Base-by-base conservation (phyloP, 371 early-diverging fungal genomes). In the Homolaphlyctis polyrhiza region DNA sequence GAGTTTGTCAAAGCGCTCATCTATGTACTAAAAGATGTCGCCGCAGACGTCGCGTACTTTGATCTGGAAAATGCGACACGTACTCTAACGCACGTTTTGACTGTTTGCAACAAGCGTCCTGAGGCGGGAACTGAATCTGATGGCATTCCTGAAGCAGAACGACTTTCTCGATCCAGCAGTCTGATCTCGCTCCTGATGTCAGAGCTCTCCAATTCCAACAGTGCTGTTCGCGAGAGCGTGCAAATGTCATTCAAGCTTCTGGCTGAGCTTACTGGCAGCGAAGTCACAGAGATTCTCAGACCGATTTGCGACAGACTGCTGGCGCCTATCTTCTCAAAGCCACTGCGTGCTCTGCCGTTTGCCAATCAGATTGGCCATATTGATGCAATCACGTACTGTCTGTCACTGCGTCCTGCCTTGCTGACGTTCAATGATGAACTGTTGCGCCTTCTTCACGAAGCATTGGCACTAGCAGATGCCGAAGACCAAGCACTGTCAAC, bases 281-380 rank as follows among this genome's bases (percentile, higher is more conserved):
- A 86, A 49, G 88, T 95, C 16, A 91, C 95, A 0, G 92, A 91
- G 23, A 73, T 99, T 1, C 75, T 99, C 58, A 80, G 82, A 6
- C 95, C 93, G 0, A 90, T 90, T 0, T 80, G 89, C 47, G 95
- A 95, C 58, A 84, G 91, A 1, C 78, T 99, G 14, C 80, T 97
- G n/a, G 80, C 79, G 1, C 96, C 97, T 0, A 99, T 99, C 57
- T 98, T 97, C 76, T 87, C 94, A 35, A 97, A 97, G 70, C 98
- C 98, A 2, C 75, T 99, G 62, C 91, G 98, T 8, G 95, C 97
- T 0, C 79, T 98, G 25, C 95, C 98, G 0, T 90, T 94, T 76
- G 86, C 92, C 36, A 91, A 95, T 90, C 98, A 97, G 73, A 97
- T 99, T 30, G 99, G 98, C 11, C 87, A 95, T 68, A 96, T 96